These are phyloP conservation scores for Pythium myriotylum DNA, from an alignment of 352 stramenopile species.

Conservation along the genomic window DNA sequence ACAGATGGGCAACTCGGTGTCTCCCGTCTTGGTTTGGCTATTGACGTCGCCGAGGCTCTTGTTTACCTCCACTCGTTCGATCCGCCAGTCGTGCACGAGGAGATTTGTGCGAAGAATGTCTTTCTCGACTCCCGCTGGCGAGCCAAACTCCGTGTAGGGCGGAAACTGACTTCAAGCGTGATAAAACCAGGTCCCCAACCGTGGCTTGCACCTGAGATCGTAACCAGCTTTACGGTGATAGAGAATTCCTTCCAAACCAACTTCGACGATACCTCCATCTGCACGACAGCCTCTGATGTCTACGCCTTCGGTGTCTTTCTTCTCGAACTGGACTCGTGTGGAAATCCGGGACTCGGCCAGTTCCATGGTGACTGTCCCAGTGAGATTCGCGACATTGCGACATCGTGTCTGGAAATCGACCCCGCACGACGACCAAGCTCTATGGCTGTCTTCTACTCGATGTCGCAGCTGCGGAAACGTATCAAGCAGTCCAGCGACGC, in stretches of 20 bases:
- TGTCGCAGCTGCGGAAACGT: slow-evolving; percentile 9
- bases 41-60: slow-evolving; percentile 59
- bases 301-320: slow-evolving; percentile 74
- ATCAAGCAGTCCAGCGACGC: no score
- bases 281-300: slow-evolving; percentile 47
- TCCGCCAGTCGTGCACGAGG: slow-evolving; percentile 9
- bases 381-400: neutral
- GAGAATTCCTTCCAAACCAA: no score
- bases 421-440: neutral
- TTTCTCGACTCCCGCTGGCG: neutral
- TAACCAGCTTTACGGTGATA: neutral
- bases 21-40: slow-evolving; percentile 2
- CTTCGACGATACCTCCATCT: no score
- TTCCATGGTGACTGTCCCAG: slow-evolving; percentile 8
- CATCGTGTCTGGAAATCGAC: neutral
- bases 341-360: no score
- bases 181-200: neutral
- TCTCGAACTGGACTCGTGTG: slow-evolving; percentile 58
- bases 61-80: slow-evolving; percentile 60
- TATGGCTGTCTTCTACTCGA: slow-evolving; percentile 5
- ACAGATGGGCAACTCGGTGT: neutral
- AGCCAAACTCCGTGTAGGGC: slow-evolving; percentile 7
- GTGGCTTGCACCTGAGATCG: neutral
- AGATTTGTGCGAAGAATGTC: slow-evolving; percentile 2
- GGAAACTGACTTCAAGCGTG: no score